Evolutionary conservation across 805 yeast species (phyloP).

Genomic region (Vanderwaltozyma polyspora): DNA sequence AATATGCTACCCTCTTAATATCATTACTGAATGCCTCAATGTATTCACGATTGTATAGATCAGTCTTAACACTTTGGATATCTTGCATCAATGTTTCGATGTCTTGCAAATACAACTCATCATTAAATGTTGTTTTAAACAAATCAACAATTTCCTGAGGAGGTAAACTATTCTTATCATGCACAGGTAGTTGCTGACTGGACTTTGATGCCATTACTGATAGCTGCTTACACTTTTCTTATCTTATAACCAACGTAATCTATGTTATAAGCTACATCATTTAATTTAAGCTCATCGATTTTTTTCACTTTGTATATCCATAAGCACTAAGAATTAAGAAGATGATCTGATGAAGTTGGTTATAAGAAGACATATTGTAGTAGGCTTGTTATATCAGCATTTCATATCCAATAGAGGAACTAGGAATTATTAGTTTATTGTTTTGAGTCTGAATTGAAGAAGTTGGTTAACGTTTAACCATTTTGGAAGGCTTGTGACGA

Average conservation of each 20-base stretch:
- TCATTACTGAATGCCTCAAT: slow-evolving; percentile 53
- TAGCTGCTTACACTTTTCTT: neutral
- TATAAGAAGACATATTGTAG: slow-evolving; percentile 14
- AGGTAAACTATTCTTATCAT: slow-evolving; percentile 16
- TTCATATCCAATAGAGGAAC: too few species aligned
- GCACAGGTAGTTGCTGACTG: slow-evolving; percentile 13
- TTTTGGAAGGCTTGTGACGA: too few species aligned
- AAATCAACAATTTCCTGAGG: slow-evolving; percentile 24
- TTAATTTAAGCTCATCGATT: too few species aligned
- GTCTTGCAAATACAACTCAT: slow-evolving; percentile 16
- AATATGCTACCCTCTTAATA: slow-evolving; percentile 62
- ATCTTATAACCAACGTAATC: too few species aligned
- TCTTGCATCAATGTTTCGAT: slow-evolving; percentile 10
- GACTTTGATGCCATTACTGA: neutral
- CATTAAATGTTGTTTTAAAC: slow-evolving; percentile 19
- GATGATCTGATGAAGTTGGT: neutral
- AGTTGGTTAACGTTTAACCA: too few species aligned
- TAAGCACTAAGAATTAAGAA: neutral
- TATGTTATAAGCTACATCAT: too few species aligned
- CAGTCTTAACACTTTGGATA: slow-evolving; percentile 61
- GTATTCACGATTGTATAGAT: slow-evolving; percentile 62
- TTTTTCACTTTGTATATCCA: neutral
- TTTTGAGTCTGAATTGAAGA: too few species aligned
- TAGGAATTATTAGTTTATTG: too few species aligned
- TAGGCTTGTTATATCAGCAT: too few species aligned